Percentiles rank a stretch among this genome's conserved stretches.
Conservation (phyloP, 176 grass and related monocot species). For the Hordeum marinum region DNA sequence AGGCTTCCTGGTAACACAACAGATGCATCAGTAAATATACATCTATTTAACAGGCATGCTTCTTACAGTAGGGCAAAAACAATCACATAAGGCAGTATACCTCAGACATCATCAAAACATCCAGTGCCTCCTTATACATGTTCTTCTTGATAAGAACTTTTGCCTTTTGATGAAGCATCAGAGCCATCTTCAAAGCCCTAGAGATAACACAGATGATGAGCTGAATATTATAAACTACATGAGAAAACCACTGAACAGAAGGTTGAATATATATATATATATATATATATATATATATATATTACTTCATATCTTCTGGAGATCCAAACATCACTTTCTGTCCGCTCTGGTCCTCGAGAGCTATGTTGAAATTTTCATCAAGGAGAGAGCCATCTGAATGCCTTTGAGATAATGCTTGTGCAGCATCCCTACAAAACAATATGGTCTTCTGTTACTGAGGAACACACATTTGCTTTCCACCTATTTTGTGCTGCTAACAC, state of each 20-base stretch:
- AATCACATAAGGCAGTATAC: conserved; percentile 32
- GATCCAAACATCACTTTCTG: conserved; percentile 87
- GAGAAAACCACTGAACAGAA: neutral
- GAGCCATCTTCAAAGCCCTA: conserved; percentile 82
- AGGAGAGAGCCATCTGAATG: conserved; percentile 84
- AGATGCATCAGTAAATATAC: conserved; percentile 14
- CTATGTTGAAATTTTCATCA: conserved; percentile 74
- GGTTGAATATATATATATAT: neutral
- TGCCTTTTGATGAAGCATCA: conserved; percentile 88
- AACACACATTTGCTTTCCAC: neutral
- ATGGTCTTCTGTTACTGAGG: neutral
- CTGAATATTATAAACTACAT: neutral
- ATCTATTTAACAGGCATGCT: conserved; percentile 22
- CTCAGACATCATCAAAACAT: conserved; percentile 86
- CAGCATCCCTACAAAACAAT: conserved; percentile 57
- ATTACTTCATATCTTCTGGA: conserved; percentile 79
- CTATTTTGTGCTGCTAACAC: no score
- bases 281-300: neutral
- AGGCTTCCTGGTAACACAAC: conserved; percentile 68
- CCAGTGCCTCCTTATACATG: conserved; percentile 70
- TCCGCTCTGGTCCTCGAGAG: conserved; percentile 93
- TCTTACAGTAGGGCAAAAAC: neutral
- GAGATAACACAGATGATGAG: conserved; percentile 8
- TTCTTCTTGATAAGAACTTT: conserved; percentile 70
- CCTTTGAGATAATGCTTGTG: conserved; percentile 69